Evolutionary conservation across 75 land plant species (phyloP).

Genomic region (Larix kaempferi): DNA sequence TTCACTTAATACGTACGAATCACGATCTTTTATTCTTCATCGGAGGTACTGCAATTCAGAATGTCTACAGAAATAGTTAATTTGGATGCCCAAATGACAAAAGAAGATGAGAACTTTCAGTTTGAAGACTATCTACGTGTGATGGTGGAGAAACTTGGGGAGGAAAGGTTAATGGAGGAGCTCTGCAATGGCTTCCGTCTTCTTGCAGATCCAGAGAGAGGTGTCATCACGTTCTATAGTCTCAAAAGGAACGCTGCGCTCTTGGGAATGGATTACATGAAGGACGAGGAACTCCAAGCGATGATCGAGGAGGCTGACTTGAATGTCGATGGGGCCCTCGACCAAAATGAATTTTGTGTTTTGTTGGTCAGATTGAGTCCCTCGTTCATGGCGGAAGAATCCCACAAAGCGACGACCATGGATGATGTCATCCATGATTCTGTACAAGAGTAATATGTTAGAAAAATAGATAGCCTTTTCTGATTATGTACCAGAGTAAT

Average conservation of each 20-base stretch:
- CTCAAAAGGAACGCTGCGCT: slow-evolving; percentile 21
- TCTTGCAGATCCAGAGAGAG: slow-evolving; percentile 27
- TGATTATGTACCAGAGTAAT: too few relatives aligned
- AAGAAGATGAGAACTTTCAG: not conserved
- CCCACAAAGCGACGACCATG: not conserved
- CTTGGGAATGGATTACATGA: slow-evolving; percentile 28
- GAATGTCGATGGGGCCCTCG: slow-evolving; percentile 33
- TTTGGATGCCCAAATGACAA: too few relatives aligned
- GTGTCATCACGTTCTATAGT: slow-evolving; percentile 35
- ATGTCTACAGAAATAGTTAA: too few relatives aligned
- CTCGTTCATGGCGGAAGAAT: slow-evolving; percentile 11
- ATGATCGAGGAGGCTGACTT: slow-evolving; percentile 33
- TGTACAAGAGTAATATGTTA: too few relatives aligned
- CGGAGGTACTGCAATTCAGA: too few relatives aligned
- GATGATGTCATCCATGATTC: too few relatives aligned
- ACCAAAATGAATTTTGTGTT: slow-evolving; percentile 28
- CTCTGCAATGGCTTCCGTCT: slow-evolving; percentile 45
- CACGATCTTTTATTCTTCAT: too few relatives aligned
- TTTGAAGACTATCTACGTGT: slow-evolving; percentile 38
- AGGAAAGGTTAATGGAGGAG: slow-evolving; percentile 11
- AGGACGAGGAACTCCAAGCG: slow-evolving; percentile 22
- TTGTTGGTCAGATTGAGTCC: slow-evolving; percentile 38
- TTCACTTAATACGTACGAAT: too few relatives aligned
- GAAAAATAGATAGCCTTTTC: too few relatives aligned
- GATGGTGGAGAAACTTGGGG: slow-evolving; percentile 44